These are phyloP conservation scores for Rhizophagus clarus DNA, from an alignment of 192 early-diverging fungal genomes.

Conservation along the genomic window DNA sequence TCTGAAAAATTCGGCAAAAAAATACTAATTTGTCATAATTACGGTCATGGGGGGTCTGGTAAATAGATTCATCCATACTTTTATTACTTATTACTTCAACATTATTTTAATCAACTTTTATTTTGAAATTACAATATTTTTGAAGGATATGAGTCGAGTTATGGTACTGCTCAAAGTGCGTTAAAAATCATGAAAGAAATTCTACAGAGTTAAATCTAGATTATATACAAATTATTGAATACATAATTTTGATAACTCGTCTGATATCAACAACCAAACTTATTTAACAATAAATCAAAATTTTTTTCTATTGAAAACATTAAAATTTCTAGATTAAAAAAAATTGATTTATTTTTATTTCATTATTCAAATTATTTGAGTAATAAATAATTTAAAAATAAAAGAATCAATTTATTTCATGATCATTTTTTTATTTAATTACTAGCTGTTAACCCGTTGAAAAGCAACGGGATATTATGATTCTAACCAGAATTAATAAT, in stretches of 20 bases:
- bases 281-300: conserved; percentile 1
- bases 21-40: conserved; percentile 59
- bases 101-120: not conserved
- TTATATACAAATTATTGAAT: conserved; percentile 5
- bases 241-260: not conserved
- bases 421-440: conserved; percentile 5
- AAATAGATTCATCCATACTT: conserved; percentile 35
- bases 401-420: conserved; percentile 2
- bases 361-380: conserved; percentile 4
- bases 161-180: conserved; percentile 54
- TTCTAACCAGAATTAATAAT: conserved; percentile 5
- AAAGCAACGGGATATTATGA: conserved; percentile 4
- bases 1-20: conserved; percentile 12
- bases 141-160: conserved; percentile 59
- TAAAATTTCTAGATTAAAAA: conserved; percentile 12
- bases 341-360: conserved; percentile 13
- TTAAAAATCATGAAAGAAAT: conserved; percentile 45
- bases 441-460: not conserved
- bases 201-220: conserved; percentile 21
- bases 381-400: not conserved
- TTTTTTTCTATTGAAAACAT: conserved; percentile 9
- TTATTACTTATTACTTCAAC: conserved; percentile 1
- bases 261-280: conserved; percentile 5
- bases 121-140: conserved; percentile 12
- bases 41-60: conserved; percentile 69